phyloP scores from a whole-genome alignment of 768 basidiomycete genomes.

The Postia placenta region DNA sequence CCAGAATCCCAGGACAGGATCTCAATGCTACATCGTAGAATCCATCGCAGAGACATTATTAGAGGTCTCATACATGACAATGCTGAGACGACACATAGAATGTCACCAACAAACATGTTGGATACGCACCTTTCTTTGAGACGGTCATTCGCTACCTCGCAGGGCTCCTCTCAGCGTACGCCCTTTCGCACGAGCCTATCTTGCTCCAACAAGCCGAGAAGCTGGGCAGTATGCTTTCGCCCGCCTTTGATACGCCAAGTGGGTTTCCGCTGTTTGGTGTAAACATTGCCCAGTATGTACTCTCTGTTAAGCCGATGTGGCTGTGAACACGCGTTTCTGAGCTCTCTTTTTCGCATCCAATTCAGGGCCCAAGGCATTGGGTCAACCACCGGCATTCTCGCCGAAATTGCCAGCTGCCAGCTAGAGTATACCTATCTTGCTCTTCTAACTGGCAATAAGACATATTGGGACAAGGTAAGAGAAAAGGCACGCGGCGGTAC shows the following conservation, averaged over 20 bases:
- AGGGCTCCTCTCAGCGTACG: slow-evolving; percentile 78
- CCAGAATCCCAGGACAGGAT: too few relatives aligned
- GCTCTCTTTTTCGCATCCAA: not conserved
- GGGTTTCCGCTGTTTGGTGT: slow-evolving; percentile 69
- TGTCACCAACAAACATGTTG: slow-evolving; percentile 11
- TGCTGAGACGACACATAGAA: not conserved
- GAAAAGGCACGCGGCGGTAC: too few relatives aligned
- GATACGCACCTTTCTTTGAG: slow-evolving; percentile 62
- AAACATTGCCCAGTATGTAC: slow-evolving; percentile 50
- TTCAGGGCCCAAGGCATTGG: slow-evolving; percentile 33
- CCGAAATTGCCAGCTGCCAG: slow-evolving; percentile 79
- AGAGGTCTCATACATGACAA: too few relatives aligned
- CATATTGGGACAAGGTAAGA: slow-evolving; percentile 51
- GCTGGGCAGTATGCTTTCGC: slow-evolving; percentile 61
- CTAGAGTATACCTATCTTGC: slow-evolving; percentile 84
- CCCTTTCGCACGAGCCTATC: slow-evolving; percentile 57
- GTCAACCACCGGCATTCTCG: slow-evolving; percentile 42
- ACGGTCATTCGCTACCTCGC: slow-evolving; percentile 89
- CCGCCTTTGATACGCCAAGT: slow-evolving; percentile 61
- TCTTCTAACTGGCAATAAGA: slow-evolving; percentile 65
- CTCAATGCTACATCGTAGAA: too few relatives aligned
- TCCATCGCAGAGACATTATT: too few relatives aligned
- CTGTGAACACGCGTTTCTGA: not conserved
- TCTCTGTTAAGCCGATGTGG: too few relatives aligned
- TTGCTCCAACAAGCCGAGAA: slow-evolving; percentile 67